These are phyloP conservation scores for Arabidopsis hybrid DNA, from an alignment of 441 rosid genomes.

Conservation along the genomic window DNA sequence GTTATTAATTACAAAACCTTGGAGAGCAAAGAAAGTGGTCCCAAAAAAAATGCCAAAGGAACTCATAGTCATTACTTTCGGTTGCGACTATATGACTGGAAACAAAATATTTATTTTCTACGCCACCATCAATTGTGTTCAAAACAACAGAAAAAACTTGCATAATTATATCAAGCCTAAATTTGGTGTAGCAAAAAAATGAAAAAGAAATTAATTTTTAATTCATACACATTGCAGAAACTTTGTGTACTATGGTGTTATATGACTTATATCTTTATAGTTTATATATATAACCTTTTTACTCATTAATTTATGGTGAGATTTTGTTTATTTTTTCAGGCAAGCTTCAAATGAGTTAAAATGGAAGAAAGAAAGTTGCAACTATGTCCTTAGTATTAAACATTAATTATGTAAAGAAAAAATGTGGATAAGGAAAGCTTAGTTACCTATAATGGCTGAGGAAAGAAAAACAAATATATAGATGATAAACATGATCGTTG, in stretches of 20 bases:
- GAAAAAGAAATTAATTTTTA: too few species aligned
- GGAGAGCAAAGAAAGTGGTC: too few species aligned
- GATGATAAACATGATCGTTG: conserved; percentile 15
- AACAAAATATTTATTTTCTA: too few species aligned
- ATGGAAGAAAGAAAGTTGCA: background rate
- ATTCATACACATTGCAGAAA: too few species aligned
- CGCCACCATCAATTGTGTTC: background rate
- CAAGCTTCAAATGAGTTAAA: background rate
- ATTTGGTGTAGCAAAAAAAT: too few species aligned
- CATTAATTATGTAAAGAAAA: background rate
- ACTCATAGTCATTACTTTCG: background rate
- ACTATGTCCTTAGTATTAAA: background rate
- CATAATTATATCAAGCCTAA: too few species aligned
- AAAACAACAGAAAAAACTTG: background rate
- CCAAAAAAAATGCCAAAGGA: too few species aligned
- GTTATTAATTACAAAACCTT: too few species aligned
- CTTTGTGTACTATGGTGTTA: background rate
- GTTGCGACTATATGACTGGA: too few species aligned
- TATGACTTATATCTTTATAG: too few species aligned
- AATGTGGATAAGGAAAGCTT: background rate
- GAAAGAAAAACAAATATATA: conserved; percentile 23
- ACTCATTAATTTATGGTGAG: background rate
- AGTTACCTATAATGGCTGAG: conserved; percentile 26
- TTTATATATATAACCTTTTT: too few species aligned
- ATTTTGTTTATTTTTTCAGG: background rate